Percentiles rank a stretch among this genome's conserved stretches.
These are phyloP conservation scores for Aspergillus felis DNA, from an alignment of 2,329 filamentous ascomycete genomes.

Conservation along the genomic window DNA sequence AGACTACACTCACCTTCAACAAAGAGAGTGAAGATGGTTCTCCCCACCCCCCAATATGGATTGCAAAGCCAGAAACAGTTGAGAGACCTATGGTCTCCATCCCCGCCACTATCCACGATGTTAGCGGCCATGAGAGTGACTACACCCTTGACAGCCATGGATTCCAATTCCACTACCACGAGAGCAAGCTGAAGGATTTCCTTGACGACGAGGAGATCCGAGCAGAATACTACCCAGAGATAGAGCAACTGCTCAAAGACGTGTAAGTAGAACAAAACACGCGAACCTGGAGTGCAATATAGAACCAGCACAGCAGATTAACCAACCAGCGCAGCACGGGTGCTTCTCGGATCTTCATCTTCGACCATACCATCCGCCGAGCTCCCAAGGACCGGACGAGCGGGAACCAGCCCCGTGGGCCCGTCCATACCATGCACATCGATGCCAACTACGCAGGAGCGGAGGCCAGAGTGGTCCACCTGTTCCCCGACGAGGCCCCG, in stretches of 20 bases:
- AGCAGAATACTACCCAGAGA: slow-evolving; percentile 44
- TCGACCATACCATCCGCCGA: slow-evolving; percentile 49
- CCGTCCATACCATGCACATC: slow-evolving; percentile 50
- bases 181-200: slow-evolving; percentile 36
- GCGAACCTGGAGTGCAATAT: neutral
- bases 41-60: slow-evolving; percentile 38
- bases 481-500: slow-evolving; percentile 43
- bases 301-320: no score
- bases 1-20: slow-evolving; percentile 46
- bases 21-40: slow-evolving; percentile 42
- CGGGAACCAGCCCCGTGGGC: slow-evolving; percentile 36
- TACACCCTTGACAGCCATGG: slow-evolving; percentile 47
- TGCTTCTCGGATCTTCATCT: slow-evolving; percentile 45
- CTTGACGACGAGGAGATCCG: slow-evolving; percentile 40
- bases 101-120: slow-evolving; percentile 39
- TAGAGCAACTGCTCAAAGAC: slow-evolving; percentile 45
- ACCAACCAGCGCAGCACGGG: slow-evolving; percentile 23
- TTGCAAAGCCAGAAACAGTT: slow-evolving; percentile 38
- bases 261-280: slow-evolving; percentile 19
- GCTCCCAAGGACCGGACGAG: slow-evolving; percentile 27
- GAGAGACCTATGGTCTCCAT: slow-evolving; percentile 38
- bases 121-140: slow-evolving; percentile 40
- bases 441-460: slow-evolving; percentile 48
- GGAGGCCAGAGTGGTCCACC: slow-evolving; percentile 40
- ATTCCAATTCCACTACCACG: slow-evolving; percentile 43